These are phyloP conservation scores for Clonostachys rosea DNA, from an alignment of 2,329 filamentous ascomycete species.

Conservation along the genomic window DNA sequence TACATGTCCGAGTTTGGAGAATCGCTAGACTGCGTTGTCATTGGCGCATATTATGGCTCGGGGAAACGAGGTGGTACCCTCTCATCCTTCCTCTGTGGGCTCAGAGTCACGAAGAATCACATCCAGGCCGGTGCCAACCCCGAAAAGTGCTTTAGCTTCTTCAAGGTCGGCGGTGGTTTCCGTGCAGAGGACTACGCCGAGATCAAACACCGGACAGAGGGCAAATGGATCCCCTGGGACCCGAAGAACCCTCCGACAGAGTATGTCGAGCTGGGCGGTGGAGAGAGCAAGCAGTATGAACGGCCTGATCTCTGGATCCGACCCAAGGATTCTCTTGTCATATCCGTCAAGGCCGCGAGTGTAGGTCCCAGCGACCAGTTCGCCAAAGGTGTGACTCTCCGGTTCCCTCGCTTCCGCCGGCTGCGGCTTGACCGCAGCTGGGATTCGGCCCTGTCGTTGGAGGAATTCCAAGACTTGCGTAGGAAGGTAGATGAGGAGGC, in stretches of 20 bases:
- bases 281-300: conserved; percentile 66
- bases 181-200: conserved; percentile 78
- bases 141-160: conserved; percentile 88
- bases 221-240: conserved; percentile 90
- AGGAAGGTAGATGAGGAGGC: conserved; percentile 64
- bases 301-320: conserved; percentile 90
- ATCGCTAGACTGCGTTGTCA: conserved; percentile 80
- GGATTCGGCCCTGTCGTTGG: conserved; percentile 71
- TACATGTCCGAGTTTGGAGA: conserved; percentile 98
- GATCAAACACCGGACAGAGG: conserved; percentile 79
- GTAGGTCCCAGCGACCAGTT: conserved; percentile 75
- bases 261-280: conserved; percentile 78
- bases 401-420: conserved; percentile 85
- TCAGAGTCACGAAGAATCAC: conserved; percentile 69
- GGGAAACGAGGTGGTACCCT: conserved; percentile 78
- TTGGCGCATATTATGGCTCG: conserved; percentile 90
- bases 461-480: conserved; percentile 73
- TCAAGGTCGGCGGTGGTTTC: conserved; percentile 96
- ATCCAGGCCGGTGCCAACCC: conserved; percentile 53
- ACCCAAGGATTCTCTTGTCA: conserved; percentile 79
- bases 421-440: conserved; percentile 81
- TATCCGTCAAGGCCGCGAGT: conserved; percentile 85
- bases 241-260: conserved; percentile 67
- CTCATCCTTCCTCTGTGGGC: conserved; percentile 85
- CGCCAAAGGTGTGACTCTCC: conserved; percentile 69